phyloP scores from a whole-genome alignment of 139 green algal species.

The Eudorina sp. region DNA sequence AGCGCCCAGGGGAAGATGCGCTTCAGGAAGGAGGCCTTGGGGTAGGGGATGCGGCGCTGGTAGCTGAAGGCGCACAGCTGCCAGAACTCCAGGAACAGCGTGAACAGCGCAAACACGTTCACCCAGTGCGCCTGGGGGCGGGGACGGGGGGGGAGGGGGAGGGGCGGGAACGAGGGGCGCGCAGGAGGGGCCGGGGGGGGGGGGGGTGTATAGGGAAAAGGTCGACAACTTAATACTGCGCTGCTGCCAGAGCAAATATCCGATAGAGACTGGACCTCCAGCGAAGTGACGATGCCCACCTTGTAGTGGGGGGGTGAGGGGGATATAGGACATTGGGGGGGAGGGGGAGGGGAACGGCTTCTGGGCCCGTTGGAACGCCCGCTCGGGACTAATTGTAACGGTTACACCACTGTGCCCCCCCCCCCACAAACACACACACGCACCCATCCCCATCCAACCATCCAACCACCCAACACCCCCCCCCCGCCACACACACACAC shows the following conservation, averaged over 20 bases:
- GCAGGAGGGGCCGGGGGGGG: not conserved
- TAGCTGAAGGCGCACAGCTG: slow-evolving; percentile 47
- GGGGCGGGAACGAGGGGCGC: not conserved
- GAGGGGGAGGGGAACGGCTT: no score
- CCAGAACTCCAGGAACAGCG: slow-evolving; percentile 38
- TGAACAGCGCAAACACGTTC: slow-evolving; percentile 34
- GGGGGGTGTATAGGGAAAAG: not conserved
- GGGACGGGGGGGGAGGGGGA: not conserved
- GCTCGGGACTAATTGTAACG: no score
- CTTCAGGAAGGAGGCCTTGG: slow-evolving; percentile 19
- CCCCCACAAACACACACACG: no score
- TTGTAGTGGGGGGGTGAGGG: no score
- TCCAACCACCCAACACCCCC: not conserved
- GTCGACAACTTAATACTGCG: no score
- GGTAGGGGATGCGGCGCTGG: slow-evolving; percentile 42
- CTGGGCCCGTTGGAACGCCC: no score
- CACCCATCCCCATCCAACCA: no score
- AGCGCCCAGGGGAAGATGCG: slow-evolving; percentile 36
- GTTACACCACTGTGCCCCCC: no score
- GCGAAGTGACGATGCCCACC: no score
- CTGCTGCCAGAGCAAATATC: no score
- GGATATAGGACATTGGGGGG: no score
- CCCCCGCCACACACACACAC: not conserved
- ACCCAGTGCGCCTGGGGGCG: slow-evolving; percentile 24
- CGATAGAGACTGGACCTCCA: no score